Conservation (phyloP, 305 asterid species). For the Andrographis paniculata region DNA sequence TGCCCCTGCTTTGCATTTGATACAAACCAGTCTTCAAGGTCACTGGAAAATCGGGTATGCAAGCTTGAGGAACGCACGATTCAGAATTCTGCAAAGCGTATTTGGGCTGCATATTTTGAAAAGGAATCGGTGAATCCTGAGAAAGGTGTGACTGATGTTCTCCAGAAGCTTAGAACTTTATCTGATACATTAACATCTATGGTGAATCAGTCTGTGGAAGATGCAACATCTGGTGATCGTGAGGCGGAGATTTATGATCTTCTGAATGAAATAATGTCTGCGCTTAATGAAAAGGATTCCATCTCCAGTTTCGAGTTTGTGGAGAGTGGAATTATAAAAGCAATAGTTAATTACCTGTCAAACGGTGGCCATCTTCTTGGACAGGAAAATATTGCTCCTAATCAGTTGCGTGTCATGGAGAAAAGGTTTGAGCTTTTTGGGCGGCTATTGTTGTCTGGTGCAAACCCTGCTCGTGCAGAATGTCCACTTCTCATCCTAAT, state of each 20-base stretch:
- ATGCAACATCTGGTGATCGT: slow-evolving; percentile 29
- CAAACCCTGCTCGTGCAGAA: slow-evolving; percentile 33
- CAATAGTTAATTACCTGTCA: slow-evolving; percentile 61
- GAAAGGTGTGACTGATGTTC: slow-evolving; percentile 65
- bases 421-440: slow-evolving; percentile 77
- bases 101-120: slow-evolving; percentile 53
- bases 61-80: slow-evolving; percentile 56
- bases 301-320: slow-evolving; percentile 94
- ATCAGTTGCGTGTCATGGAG: slow-evolving; percentile 30
- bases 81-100: slow-evolving; percentile 62
- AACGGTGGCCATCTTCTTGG: slow-evolving; percentile 36
- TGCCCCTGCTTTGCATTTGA: slow-evolving; percentile 78
- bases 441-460: slow-evolving; percentile 39
- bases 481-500: slow-evolving; percentile 37
- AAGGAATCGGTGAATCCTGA: slow-evolving; percentile 52
- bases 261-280: slow-evolving; percentile 56
- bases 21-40: slow-evolving; percentile 30
- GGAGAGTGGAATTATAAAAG: slow-evolving; percentile 80
- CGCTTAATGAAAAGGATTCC: slow-evolving; percentile 58
- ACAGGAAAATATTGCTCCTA: slow-evolving; percentile 20
- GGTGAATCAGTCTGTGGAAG: slow-evolving; percentile 30
- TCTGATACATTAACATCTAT: slow-evolving; percentile 42
- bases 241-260: slow-evolving; percentile 51
- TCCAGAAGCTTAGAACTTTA: slow-evolving; percentile 63
- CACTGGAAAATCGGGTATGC: slow-evolving; percentile 40